Evolutionary conservation across 2,329 filamentous ascomycete species (phyloP), one percentile per base, ranked within the genome.

Genomic region (Neopestalotiopsis sp.): DNA sequence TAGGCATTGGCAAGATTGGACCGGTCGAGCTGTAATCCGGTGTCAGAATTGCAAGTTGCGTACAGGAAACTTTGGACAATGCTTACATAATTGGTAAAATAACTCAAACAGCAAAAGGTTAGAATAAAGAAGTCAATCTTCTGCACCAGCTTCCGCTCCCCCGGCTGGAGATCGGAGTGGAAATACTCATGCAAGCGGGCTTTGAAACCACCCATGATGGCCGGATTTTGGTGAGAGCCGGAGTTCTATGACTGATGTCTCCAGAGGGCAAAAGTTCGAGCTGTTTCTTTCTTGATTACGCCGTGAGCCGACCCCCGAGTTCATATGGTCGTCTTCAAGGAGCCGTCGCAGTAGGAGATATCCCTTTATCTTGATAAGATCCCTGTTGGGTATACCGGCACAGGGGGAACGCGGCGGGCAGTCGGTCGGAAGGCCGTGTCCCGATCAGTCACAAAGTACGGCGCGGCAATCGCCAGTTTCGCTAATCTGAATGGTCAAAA

Each of bases 41-140:
- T 3, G 28, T 28, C 58, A 38, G 24, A 40, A 45, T 20, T 38
- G 14, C 10, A 14, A 59, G 7, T 28, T 4, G 10, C 34, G 4
- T 5, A 24, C 4, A 12, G 10, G 28, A 30, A 6, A 20, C 24
- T 20, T 10, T 17, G 17, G 30, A 58, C 6, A n/a, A 12, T 30
- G 40, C 65, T 60, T 73, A 86, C 84, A 71, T 87, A 87, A 73
- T 87, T 87, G 72, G 85, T 80, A 67, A 88, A 84, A 73, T 88
- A 88, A 72, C 83, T 85, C 64, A 91, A 74, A 74, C 88, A 91
- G 77, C 89, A 90, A 74, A 90, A 90, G 0, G 86, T 89, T 59
- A 91, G 77, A 72, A 90, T 90, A 78, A 90, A 90, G 73, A 90
- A 90, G 75, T 90, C 89, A 62, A 90, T 87, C 79, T 88, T 90